These are phyloP conservation scores for Penicillium soppii DNA, from an alignment of 495 filamentous ascomycete species.

Conservation along the genomic window DNA sequence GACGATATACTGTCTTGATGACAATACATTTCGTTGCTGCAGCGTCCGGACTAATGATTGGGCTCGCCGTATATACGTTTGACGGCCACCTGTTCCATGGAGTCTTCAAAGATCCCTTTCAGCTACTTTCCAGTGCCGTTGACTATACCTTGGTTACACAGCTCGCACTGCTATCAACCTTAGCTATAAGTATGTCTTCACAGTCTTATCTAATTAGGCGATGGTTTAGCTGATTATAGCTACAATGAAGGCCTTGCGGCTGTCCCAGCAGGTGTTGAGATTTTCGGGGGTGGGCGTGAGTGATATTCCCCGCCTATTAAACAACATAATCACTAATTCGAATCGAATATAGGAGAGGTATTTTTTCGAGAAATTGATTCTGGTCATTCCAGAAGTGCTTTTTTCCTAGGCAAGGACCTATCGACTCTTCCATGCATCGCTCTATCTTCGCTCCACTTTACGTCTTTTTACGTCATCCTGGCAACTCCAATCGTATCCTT, in stretches of 20 bases:
- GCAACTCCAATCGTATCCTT: conserved; percentile 49
- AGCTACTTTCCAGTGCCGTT: conserved; percentile 49
- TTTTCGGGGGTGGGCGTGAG: too few relatives aligned
- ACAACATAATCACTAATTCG: too few relatives aligned
- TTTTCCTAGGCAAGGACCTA: conserved; percentile 57
- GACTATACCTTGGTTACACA: conserved; percentile 48
- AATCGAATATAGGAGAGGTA: conserved; percentile 10
- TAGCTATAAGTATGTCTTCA: conserved; percentile 50
- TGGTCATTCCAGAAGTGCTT: conserved; percentile 54
- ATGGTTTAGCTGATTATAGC: too few relatives aligned
- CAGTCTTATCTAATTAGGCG: too few relatives aligned
- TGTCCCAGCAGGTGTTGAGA: too few relatives aligned
- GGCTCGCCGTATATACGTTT: conserved; percentile 45
- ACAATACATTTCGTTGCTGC: conserved; percentile 52
- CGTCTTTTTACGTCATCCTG: conserved; percentile 49
- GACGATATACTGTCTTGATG: conserved; percentile 43
- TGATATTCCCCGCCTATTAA: too few relatives aligned
- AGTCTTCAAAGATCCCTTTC: conserved; percentile 47
- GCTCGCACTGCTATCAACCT: conserved; percentile 46
- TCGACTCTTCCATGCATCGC: conserved; percentile 47
- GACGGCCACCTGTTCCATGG: conserved; percentile 54
- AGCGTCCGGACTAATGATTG: conserved; percentile 53
- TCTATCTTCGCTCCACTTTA: conserved; percentile 55
- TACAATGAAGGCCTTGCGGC: too few relatives aligned
- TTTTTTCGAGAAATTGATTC: conserved; percentile 51